A percentile compares a stretch with the other conserved stretches of the same genome.
Conservation (phyloP, 2,329 filamentous ascomycete genomes). For the Plectosphaerella cucumerina region DNA sequence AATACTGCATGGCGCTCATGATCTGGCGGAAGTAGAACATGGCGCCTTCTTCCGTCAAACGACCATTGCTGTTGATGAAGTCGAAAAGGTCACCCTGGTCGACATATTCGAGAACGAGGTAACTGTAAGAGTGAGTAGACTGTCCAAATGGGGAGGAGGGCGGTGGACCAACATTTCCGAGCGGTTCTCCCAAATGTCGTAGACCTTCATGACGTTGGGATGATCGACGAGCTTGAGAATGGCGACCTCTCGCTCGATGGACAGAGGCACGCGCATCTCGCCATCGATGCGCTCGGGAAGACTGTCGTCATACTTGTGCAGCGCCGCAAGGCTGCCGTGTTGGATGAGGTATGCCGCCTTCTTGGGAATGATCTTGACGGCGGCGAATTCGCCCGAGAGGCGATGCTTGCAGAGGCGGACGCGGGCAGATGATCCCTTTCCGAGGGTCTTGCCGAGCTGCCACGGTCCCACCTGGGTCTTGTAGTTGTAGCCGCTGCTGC, state of each 20-base stretch:
- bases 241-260: slow-evolving; percentile 90
- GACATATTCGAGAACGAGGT: slow-evolving; percentile 91
- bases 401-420: slow-evolving; percentile 82
- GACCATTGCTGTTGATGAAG: slow-evolving; percentile 71
- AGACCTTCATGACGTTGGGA: slow-evolving; percentile 87
- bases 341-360: slow-evolving; percentile 74
- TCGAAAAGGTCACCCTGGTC: slow-evolving; percentile 77
- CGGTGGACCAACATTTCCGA: slow-evolving; percentile 73
- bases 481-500: slow-evolving; percentile 34
- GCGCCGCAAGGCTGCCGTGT: slow-evolving; percentile 77
- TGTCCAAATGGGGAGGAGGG: not conserved
- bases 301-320: slow-evolving; percentile 68
- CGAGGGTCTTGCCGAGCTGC: slow-evolving; percentile 85
- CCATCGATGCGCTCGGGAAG: slow-evolving; percentile 52
- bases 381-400: slow-evolving; percentile 73
- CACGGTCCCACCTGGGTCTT: slow-evolving; percentile 88
- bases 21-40: slow-evolving; percentile 90
- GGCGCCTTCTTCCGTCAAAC: slow-evolving; percentile 74
- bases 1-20: slow-evolving; percentile 86
- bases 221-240: slow-evolving; percentile 97
- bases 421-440: slow-evolving; percentile 82
- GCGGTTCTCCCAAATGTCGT: slow-evolving; percentile 97
- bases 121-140: slow-evolving; percentile 50
- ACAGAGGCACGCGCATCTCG: slow-evolving; percentile 72
- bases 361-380: slow-evolving; percentile 94